Conservation (phyloP, 2,329 filamentous ascomycete species). For the Chaetothyriales sp. region DNA sequence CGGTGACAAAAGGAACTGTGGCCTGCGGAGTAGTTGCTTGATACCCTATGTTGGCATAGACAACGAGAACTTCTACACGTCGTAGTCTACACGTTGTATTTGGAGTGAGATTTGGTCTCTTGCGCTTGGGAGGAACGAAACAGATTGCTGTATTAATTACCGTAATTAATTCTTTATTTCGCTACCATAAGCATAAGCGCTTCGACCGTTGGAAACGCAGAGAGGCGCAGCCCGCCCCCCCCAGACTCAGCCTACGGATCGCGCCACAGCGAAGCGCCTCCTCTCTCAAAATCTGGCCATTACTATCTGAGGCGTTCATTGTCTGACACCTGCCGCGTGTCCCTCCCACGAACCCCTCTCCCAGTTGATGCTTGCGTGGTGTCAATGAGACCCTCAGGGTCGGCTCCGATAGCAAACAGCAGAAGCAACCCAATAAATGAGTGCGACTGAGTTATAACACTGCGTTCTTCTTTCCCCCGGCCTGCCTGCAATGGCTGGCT, state of each 20-base stretch:
- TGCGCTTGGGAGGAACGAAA: no score
- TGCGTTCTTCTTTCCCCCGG: no score
- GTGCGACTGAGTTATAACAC: no score
- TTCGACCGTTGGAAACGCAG: neutral
- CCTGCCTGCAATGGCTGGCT: neutral
- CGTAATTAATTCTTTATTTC: neutral
- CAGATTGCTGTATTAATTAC: no score
- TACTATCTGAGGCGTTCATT: neutral
- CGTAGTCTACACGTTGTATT: no score
- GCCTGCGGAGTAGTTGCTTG: neutral
- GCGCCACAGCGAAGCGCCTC: neutral
- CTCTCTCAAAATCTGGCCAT: neutral
- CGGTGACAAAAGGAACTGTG: constrained; percentile 35
- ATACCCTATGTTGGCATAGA: neutral
- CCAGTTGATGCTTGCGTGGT: neutral
- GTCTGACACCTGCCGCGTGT: neutral
- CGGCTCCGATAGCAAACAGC: neutral
- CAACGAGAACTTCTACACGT: no score
- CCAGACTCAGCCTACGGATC: neutral
- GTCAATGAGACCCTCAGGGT: neutral
- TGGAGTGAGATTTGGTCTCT: no score
- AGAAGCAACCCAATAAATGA: no score
- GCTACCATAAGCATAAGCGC: neutral
- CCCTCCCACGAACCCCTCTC: neutral
- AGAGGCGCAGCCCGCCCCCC: neutral